A percentile compares a stretch with the other conserved stretches of the same genome.
phyloP scores from a whole-genome alignment of 768 basidiomycete species.

The Amanita jacksonii region DNA sequence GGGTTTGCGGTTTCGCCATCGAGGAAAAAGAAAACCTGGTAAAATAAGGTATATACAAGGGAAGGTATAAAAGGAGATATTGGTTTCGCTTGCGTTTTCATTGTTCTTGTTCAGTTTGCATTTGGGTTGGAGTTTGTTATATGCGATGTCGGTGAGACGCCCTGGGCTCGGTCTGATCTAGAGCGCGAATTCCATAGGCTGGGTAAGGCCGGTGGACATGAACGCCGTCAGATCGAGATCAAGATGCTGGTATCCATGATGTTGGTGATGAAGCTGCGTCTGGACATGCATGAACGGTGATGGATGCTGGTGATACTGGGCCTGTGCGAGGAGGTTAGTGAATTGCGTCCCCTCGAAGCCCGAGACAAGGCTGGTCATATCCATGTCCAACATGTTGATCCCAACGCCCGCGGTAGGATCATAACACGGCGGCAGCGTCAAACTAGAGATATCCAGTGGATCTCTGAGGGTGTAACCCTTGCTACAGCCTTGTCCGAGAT shows the following conservation, averaged over 20 bases:
- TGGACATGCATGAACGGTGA: neutral
- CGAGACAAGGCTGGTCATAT: neutral
- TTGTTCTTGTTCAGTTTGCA: no score
- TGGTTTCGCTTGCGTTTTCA: no score
- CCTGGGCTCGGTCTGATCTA: neutral
- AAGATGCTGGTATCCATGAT: neutral
- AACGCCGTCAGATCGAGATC: conserved; percentile 2
- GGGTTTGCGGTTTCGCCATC: no score
- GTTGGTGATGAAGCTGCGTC: neutral
- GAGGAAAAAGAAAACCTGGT: no score
- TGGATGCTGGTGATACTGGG: neutral
- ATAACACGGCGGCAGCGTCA: neutral
- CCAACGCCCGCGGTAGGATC: conserved; percentile 4
- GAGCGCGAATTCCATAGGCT: neutral
- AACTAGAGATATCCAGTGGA: neutral
- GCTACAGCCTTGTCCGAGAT: neutral
- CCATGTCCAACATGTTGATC: conserved; percentile 2
- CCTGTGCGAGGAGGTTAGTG: neutral
- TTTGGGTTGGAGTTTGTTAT: no score
- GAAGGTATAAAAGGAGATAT: no score
- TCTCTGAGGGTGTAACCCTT: neutral
- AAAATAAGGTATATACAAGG: no score
- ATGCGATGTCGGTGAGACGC: no score
- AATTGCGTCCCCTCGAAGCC: neutral
- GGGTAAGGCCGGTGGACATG: neutral